These are phyloP conservation scores for Picochlorum sp. DNA, from an alignment of 139 green algal species.

Conservation along the genomic window DNA sequence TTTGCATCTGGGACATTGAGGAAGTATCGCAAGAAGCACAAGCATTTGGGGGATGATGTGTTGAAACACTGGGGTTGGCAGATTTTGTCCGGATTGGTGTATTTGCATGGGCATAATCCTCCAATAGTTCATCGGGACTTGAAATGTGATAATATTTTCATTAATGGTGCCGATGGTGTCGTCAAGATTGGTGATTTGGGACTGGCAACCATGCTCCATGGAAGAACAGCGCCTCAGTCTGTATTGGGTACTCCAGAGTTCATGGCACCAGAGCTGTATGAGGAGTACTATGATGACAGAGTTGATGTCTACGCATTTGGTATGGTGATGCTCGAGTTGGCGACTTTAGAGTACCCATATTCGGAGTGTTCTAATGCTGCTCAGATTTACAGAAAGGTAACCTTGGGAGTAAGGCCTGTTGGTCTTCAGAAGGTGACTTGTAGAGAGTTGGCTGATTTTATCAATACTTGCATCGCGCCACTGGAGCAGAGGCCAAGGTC, in stretches of 20 bases:
- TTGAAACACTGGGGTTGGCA: slow-evolving; percentile 88
- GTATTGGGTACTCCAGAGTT: slow-evolving; percentile 96
- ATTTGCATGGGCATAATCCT: slow-evolving; percentile 85
- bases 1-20: slow-evolving; percentile 95
- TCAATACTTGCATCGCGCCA: slow-evolving; percentile 78
- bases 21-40: slow-evolving; percentile 95
- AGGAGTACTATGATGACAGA: slow-evolving; percentile 98
- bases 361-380: slow-evolving; percentile 94
- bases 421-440: slow-evolving; percentile 73
- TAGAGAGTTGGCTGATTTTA: slow-evolving; percentile 72
- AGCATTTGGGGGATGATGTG: slow-evolving; percentile 80
- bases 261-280: slow-evolving; percentile 99
- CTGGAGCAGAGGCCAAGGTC: slow-evolving; percentile 60
- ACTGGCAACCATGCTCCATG: slow-evolving; percentile 85
- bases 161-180: slow-evolving; percentile 85
- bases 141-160: slow-evolving; percentile 96
- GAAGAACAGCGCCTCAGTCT: slow-evolving; percentile 76
- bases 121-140: slow-evolving; percentile 87
- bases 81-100: slow-evolving; percentile 95
- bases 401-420: slow-evolving; percentile 69
- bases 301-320: slow-evolving; percentile 95
- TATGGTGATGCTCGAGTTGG: slow-evolving; percentile 98
- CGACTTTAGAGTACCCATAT: slow-evolving; percentile 97
- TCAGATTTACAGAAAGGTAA: slow-evolving; percentile 99
- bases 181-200: slow-evolving; percentile 99